A percentile compares a stretch with the other conserved stretches of the same genome.
Conservation (phyloP, 164 flowering plant species). For the Kalanchoe fedtschenkoi region DNA sequence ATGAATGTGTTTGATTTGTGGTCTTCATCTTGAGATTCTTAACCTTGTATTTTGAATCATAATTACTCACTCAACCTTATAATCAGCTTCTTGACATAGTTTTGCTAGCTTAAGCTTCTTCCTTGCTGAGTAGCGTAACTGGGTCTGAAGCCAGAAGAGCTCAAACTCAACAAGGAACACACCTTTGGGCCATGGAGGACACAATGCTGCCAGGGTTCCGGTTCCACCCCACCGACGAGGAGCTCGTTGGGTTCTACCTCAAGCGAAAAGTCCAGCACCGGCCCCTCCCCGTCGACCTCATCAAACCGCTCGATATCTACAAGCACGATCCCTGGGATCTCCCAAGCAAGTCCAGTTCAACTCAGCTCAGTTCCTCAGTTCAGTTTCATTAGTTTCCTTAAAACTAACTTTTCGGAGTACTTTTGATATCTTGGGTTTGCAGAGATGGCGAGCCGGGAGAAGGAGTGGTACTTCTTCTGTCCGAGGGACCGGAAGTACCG, state of each 20-base stretch:
- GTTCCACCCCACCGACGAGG: conserved; percentile 63
- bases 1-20: not conserved
- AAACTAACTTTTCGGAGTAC: not conserved
- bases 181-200: conserved; percentile 26
- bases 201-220: conserved; percentile 51
- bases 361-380: not conserved
- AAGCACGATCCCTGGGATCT: conserved; percentile 71
- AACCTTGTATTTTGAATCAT: not conserved
- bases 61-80: not conserved
- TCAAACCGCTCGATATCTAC: conserved; percentile 53
- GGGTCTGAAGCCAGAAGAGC: too few relatives aligned
- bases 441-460: conserved; percentile 52
- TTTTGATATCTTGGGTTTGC: not conserved
- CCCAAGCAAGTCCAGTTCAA: conserved; percentile 42
- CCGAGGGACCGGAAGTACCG: conserved; percentile 55
- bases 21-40: conserved; percentile 2
- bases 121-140: not conserved
- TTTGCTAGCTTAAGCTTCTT: not conserved
- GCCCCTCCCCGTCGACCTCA: conserved; percentile 41
- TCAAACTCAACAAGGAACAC: too few relatives aligned
- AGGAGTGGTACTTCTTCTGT: conserved; percentile 63
- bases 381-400: not conserved
- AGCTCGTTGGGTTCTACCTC: conserved; percentile 55
- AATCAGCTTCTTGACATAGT: not conserved
- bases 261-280: conserved; percentile 38